Evolutionary conservation across 805 yeast species (phyloP).

Genomic region (Millerozyma miso): DNA sequence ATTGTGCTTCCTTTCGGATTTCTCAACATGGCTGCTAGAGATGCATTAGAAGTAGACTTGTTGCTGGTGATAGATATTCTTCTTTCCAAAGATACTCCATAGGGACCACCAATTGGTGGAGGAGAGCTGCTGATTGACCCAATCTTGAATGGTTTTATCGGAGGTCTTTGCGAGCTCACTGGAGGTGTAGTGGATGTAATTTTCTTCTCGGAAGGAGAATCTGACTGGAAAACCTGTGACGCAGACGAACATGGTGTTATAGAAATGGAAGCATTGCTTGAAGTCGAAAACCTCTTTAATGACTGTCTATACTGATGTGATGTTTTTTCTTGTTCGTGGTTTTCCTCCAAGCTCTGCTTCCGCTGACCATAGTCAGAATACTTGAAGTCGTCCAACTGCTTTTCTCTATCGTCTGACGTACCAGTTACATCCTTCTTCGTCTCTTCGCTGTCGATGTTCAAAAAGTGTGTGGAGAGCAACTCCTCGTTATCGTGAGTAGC

Average conservation of each 20-base stretch:
- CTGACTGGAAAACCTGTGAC: slow-evolving; percentile 8
- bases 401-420: neutral
- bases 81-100: slow-evolving; percentile 29
- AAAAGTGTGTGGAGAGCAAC: slow-evolving; percentile 54
- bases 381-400: neutral
- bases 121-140: slow-evolving; percentile 52
- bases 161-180: slow-evolving; percentile 18
- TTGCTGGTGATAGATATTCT: slow-evolving; percentile 42
- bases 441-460: slow-evolving; percentile 37
- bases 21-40: slow-evolving; percentile 49
- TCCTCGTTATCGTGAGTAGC: slow-evolving; percentile 64
- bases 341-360: slow-evolving; percentile 1
- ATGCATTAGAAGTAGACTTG: slow-evolving; percentile 48
- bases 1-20: slow-evolving; percentile 47
- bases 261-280: slow-evolving; percentile 14
- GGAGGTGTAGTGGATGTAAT: slow-evolving; percentile 8
- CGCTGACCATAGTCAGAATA: neutral
- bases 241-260: slow-evolving; percentile 24
- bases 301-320: neutral
- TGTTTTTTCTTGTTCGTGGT: slow-evolving; percentile 2
- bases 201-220: slow-evolving; percentile 7
- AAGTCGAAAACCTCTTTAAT: slow-evolving; percentile 10
- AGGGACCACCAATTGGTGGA: slow-evolving; percentile 26
- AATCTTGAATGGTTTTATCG: slow-evolving; percentile 58
- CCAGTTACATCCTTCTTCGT: neutral